Evolutionary conservation across 208 protist genomes (phyloP).

Genomic region (Ichthyophonus hoferi): DNA sequence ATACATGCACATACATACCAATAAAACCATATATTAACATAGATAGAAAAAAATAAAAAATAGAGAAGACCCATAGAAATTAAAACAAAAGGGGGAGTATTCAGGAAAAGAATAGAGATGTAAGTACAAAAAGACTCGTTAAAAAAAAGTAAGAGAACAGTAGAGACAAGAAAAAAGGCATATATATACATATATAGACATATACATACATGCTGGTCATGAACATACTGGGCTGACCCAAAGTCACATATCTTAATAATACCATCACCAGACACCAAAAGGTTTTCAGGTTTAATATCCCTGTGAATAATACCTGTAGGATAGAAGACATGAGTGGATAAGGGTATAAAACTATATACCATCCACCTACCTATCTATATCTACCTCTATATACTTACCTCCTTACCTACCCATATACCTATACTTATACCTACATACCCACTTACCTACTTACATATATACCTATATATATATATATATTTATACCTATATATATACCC

Average conservation of each 20-base stretch:
- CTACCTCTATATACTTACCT: background rate
- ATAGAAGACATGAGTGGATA: no score
- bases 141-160: background rate
- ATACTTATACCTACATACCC: background rate
- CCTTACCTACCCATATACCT: background rate
- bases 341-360: no score
- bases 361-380: background rate
- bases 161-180: background rate
- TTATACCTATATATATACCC: constrained; percentile 1
- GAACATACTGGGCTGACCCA: constrained; percentile 10
- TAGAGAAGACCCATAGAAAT: no score
- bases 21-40: background rate
- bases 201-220: background rate
- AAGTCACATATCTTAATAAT: constrained; percentile 21
- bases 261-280: constrained; percentile 1
- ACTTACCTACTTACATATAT: background rate
- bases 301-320: constrained; percentile 14
- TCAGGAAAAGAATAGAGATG: no score
- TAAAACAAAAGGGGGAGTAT: no score
- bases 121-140: no score
- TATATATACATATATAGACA: background rate
- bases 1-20: background rate
- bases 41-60: background rate
- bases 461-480: background rate
- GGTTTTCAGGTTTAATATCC: constrained; percentile 20